Base-by-base conservation (phyloP, 164 flowering plant species). In the Stephania japonica region DNA sequence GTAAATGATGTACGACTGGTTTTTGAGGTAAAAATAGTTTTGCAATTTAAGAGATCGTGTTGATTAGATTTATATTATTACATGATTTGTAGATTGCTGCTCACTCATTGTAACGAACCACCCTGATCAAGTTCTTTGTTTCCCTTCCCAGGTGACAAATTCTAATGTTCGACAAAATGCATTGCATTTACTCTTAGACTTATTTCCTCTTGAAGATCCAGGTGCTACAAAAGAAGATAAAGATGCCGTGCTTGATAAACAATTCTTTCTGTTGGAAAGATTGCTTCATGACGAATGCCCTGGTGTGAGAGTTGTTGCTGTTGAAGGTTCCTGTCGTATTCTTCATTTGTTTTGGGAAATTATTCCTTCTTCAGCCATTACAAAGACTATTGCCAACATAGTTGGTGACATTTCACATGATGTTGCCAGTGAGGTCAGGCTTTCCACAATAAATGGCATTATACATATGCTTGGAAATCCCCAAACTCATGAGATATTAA, bases 171-270 rank as follows among this genome's bases (percentile, higher is more conserved):
- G 98, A 50, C 88, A 86, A 68, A 96, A 96, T 85, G 92, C 99
- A 53, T 78, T 96, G 84, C 91, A 90, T 83, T 84, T 96, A 73
- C 90, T 96, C 64, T 66, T 96, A 61, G 99, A 96, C 73, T n/a
- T 93, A 83, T 96, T 96, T 77, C 99, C 99, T 67, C 85, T 96
- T 71, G 98, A 96, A 85, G 97, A 96, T 80, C 98, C 99, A 74
- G 94, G 87, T 81, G 77, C 97, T 42, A 91, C 91, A 27, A 96
- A 91, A 83, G 98, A 96, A 76, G 88, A 56, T 38, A 89, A 89
- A 76, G 98, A 93, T 79, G 78, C 79, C 10, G 75, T 92, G 77
- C 90, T 89, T 65, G 85, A 89, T 21, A 96, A 85, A 61, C 98
- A 96, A 71, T 91, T 88, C 82, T 90, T 86, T 78, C 81, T 96